These are phyloP conservation scores for Podosphaera xanthii DNA, from an alignment of 2,329 filamentous ascomycete species.

Conservation along the genomic window DNA sequence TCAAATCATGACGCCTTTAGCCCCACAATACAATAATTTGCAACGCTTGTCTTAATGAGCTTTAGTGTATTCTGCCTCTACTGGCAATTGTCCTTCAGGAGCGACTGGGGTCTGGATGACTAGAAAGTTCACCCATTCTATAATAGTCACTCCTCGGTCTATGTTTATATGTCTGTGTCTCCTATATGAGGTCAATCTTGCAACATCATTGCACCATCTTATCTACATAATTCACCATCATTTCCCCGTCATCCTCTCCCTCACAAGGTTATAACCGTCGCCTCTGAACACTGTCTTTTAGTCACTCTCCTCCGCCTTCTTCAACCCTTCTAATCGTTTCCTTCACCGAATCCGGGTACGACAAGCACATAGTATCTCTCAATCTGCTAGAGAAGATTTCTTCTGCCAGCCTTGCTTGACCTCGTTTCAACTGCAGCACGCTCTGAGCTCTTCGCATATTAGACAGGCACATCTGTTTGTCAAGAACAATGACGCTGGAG, in stretches of 20 bases:
- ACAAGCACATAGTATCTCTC: background rate
- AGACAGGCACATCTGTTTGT: no score
- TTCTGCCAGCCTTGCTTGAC: background rate
- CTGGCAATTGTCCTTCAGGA: background rate
- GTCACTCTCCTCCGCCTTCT: background rate
- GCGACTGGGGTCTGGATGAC: background rate
- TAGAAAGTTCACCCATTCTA: background rate
- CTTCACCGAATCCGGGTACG: background rate
- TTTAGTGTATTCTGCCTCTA: background rate
- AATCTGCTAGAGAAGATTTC: background rate
- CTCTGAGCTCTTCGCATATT: background rate
- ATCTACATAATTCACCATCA: background rate
- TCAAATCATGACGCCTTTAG: background rate
- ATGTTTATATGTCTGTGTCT: background rate
- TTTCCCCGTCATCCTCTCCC: background rate
- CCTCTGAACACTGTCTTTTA: background rate
- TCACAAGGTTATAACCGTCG: background rate
- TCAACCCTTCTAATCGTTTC: background rate
- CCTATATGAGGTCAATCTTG: background rate
- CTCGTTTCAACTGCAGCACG: background rate
- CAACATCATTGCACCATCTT: background rate
- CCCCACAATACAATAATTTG: background rate
- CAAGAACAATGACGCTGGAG: conserved; percentile 13
- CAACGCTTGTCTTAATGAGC: background rate
- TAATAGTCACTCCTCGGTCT: background rate